phyloP scores from a whole-genome alignment of 1,284 basidiomycete genomes.

The Vanrija sp. region DNA sequence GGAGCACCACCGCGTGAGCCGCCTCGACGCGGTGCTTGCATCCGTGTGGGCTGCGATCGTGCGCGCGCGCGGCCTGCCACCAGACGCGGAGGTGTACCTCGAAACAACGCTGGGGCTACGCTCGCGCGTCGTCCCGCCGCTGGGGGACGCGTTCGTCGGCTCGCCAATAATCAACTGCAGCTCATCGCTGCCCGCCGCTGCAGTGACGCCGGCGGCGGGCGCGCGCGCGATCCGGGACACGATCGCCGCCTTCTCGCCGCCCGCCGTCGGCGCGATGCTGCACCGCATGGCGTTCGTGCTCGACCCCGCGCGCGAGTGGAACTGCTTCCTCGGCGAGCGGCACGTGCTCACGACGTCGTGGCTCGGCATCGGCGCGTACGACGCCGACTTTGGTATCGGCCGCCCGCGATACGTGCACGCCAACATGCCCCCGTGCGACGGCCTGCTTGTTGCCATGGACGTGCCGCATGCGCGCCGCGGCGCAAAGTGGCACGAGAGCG shows the following conservation, averaged over 20 bases:
- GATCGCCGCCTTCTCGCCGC: conserved; percentile 32
- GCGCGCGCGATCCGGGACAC: conserved; percentile 44
- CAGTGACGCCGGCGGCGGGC: conserved; percentile 7
- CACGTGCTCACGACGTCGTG: conserved; percentile 51
- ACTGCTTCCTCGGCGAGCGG: conserved; percentile 48
- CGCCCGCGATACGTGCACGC: conserved; percentile 44
- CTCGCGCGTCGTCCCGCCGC: conserved; percentile 35
- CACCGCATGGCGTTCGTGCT: conserved; percentile 49
- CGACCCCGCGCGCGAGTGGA: conserved; percentile 46
- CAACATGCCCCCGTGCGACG: conserved; percentile 50
- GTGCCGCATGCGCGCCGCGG: background rate
- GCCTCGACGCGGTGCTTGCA: conserved; percentile 51
- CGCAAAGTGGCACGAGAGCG: conserved; percentile 32
- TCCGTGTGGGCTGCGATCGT: conserved; percentile 50
- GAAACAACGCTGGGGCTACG: conserved; percentile 46
- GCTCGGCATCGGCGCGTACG: conserved; percentile 48
- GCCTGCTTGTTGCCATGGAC: conserved; percentile 51
- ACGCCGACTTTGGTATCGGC: conserved; percentile 46
- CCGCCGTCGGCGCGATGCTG: conserved; percentile 42
- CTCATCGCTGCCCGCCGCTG: background rate
- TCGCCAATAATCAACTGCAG: conserved; percentile 48
- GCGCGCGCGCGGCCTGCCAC: conserved; percentile 40
- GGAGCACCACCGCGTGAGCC: conserved; percentile 26
- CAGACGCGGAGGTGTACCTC: conserved; percentile 29
- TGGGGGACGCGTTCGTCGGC: conserved; percentile 45